Base-by-base conservation (phyloP, 2,329 filamentous ascomycete genomes). In the Dothistroma pini region DNA sequence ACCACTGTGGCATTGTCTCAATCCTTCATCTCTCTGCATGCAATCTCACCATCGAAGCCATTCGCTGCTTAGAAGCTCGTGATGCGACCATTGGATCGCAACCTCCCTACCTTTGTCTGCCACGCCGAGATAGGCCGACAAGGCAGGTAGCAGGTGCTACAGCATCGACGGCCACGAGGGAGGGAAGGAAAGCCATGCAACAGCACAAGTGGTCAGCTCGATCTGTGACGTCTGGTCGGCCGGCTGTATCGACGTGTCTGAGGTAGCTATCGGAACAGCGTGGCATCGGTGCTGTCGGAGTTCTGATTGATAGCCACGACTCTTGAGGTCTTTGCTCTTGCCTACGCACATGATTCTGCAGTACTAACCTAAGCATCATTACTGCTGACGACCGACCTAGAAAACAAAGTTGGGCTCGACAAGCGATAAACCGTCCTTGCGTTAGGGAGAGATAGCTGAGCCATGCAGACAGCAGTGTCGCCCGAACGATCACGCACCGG, bases 381-480 rank as follows among this genome's bases (percentile, higher is more conserved):
- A 11, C 10, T 38, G 9, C 41, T 44, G 41, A 19, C 41, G 34
- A 44, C 35, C 41, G 34, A 44, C 35, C 57, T 47, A 55, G 38
- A n/a, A 29, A 9, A 2, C 1, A n/a, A 25, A 5, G 19, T 9
- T 19, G 44, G n/a, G 44, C 25, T 29, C 21, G 48, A 51, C 29
- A 29, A 19, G 21, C 21, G 19, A 21, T 44, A 19, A 3, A 14
- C 38, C 38, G 38, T 19, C 38, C 7, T 19, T 44, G 19, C 14
- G 25, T 29, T 6, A 44, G n/a, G 19, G 9, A 25, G 19, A 29
- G 12, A 12, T 11, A 31, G 9, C 29, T 32, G 16, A 52, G 66
- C 55, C 7, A 80, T 81, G 72, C 77, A 76, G n/a, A 76, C 74
- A 29, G 75, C 74, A 35, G 66, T 77, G 22, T 73, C 72, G 14